Evolutionary conservation across 352 stramenopile species (phyloP).

Genomic region (Globisporangium echinulatum): DNA sequence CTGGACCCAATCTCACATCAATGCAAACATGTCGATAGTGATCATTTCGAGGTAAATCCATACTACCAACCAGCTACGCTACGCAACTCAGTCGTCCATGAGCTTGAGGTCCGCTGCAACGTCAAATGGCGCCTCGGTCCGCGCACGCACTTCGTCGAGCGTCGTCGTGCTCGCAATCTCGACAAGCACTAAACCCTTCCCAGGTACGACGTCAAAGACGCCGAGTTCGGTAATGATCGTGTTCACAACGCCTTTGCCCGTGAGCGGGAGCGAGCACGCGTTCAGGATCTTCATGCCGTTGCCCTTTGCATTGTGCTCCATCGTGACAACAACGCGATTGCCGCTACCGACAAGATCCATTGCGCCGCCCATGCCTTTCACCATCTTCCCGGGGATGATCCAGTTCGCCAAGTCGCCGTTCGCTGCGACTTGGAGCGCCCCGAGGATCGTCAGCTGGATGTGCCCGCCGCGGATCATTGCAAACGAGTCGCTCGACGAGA

Average conservation of each 20-base stretch:
- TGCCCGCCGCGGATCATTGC: conserved; percentile 96
- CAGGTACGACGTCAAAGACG: conserved; percentile 67
- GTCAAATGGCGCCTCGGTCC: conserved; percentile 77
- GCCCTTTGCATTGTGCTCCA: conserved; percentile 95
- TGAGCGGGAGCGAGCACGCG: conserved; percentile 91
- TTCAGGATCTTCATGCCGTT: conserved; percentile 94
- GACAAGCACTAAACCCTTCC: conserved; percentile 76
- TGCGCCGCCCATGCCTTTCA: conserved; percentile 97
- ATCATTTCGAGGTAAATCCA: no score
- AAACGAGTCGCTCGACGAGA: conserved; percentile 93
- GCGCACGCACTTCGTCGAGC: conserved; percentile 71
- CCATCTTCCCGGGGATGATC: conserved; percentile 95
- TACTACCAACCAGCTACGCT: no score
- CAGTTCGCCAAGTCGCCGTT: conserved; percentile 95
- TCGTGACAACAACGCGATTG: conserved; percentile 94
- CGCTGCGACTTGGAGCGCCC: conserved; percentile 89
- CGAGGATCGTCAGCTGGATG: conserved; percentile 95
- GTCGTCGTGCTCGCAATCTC: conserved; percentile 84
- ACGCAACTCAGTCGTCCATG: conserved; percentile 36
- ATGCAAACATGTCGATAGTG: no score
- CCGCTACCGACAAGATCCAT: conserved; percentile 95
- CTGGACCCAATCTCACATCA: no score
- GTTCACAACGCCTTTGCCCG: conserved; percentile 92
- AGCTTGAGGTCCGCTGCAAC: conserved; percentile 49
- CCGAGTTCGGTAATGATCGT: conserved; percentile 91